These are phyloP conservation scores for Vicia faba DNA, from an alignment of 306 rosid genomes.

Conservation along the genomic window DNA sequence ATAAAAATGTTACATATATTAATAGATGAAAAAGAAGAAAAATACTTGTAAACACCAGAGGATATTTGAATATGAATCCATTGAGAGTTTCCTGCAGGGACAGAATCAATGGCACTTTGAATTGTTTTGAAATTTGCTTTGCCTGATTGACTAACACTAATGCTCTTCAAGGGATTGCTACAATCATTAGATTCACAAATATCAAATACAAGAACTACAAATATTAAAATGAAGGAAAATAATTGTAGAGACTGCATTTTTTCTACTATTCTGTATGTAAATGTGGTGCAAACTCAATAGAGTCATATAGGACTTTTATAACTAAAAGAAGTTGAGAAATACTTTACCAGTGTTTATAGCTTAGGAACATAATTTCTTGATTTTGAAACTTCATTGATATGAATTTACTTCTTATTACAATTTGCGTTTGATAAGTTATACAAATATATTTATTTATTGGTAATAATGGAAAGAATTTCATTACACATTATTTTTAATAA, in stretches of 20 bases:
- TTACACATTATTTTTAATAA: too few species aligned
- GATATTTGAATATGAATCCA: slow-evolving; percentile 43
- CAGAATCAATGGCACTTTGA: slow-evolving; percentile 43
- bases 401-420: too few species aligned
- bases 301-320: too few species aligned
- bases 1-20: neutral
- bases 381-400: too few species aligned
- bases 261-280: neutral
- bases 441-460: too few species aligned
- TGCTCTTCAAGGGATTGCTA: neutral
- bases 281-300: neutral
- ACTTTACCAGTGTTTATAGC: too few species aligned
- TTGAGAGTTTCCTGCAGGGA: slow-evolving; percentile 29
- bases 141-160: slow-evolving; percentile 19
- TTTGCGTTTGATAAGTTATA: too few species aligned
- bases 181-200: slow-evolving; percentile 31
- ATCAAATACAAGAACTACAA: neutral
- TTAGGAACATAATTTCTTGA: too few species aligned
- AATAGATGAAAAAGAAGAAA: neutral
- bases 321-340: too few species aligned
- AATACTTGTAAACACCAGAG: slow-evolving; percentile 29
- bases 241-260: slow-evolving; percentile 16
- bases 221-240: neutral
- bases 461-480: too few species aligned
- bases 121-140: slow-evolving; percentile 36